Evolutionary conservation across 2,329 filamentous ascomycete species (phyloP).

Genomic region (Xylariales sp.): DNA sequence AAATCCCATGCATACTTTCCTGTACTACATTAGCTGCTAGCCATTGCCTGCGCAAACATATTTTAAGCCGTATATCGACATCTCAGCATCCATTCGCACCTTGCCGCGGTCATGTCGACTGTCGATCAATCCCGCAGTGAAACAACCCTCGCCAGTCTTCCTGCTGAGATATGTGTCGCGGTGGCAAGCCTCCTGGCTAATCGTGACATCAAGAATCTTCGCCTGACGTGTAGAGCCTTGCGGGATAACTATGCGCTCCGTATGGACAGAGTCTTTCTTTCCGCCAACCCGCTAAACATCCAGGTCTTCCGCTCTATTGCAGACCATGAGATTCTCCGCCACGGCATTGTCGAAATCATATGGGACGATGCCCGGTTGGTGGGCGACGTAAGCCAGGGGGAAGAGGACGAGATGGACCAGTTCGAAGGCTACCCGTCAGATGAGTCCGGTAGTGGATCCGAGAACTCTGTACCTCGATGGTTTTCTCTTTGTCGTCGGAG

Average conservation of each 20-base stretch:
- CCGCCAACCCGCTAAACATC: conserved; percentile 32
- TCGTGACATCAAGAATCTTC: conserved; percentile 20
- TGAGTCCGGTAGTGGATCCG: not conserved
- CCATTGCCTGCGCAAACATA: too few relatives aligned
- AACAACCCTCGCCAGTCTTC: not conserved
- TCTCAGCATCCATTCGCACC: too few relatives aligned
- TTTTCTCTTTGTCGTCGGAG: not conserved
- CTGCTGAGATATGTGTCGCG: not conserved
- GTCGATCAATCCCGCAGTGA: too few relatives aligned
- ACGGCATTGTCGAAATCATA: conserved; percentile 30
- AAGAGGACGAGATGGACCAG: conserved; percentile 1
- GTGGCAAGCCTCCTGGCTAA: conserved; percentile 13
- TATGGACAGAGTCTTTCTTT: conserved; percentile 32
- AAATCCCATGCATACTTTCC: too few relatives aligned
- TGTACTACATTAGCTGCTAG: too few relatives aligned
- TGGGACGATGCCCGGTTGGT: conserved; percentile 27
- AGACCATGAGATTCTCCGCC: conserved; percentile 26
- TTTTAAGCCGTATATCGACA: too few relatives aligned
- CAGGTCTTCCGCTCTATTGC: conserved; percentile 30
- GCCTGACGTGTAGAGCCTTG: conserved; percentile 17
- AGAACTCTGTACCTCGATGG: not conserved
- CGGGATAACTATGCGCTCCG: conserved; percentile 15
- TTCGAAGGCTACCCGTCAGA: not conserved
- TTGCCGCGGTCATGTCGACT: too few relatives aligned
- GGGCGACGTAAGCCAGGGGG: not conserved